These are phyloP conservation scores for Exophiala oligosperma DNA, from an alignment of 2,329 filamentous ascomycete genomes.

Conservation along the genomic window DNA sequence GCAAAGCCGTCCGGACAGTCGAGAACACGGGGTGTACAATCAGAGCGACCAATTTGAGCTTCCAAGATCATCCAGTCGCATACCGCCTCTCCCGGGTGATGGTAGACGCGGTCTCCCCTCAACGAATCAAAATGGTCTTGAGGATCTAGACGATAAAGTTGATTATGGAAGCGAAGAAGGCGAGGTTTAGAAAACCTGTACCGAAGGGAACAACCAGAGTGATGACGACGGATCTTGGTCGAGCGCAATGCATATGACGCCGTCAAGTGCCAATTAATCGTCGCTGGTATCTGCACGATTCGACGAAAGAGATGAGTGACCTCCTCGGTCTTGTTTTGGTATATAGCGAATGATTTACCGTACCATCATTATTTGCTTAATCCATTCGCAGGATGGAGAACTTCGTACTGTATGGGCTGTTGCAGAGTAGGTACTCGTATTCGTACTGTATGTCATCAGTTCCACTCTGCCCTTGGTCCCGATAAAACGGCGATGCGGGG, in stretches of 20 bases:
- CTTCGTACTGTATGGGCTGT: no score
- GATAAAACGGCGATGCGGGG: no score
- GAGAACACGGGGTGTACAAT: slow-evolving; percentile 8
- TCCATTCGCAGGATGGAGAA: no score
- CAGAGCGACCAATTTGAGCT: slow-evolving; percentile 8
- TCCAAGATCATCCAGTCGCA: not conserved
- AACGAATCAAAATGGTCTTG: slow-evolving; percentile 4
- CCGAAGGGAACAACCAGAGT: not conserved
- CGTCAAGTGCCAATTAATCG: no score
- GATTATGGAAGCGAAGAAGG: slow-evolving; percentile 46
- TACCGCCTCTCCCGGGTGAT: slow-evolving; percentile 10
- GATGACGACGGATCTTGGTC: not conserved
- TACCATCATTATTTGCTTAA: no score
- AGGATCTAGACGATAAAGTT: slow-evolving; percentile 29
- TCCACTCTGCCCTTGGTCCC: no score
- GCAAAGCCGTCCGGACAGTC: slow-evolving; percentile 16
- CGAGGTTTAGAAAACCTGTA: slow-evolving; percentile 35
- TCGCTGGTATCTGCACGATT: no score
- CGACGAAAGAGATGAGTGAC: no score
- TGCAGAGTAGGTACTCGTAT: not conserved
- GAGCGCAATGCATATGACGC: not conserved
- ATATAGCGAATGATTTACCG: no score
- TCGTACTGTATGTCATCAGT: not conserved
- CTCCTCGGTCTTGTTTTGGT: no score
- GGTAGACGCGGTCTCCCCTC: slow-evolving; percentile 1